These are phyloP conservation scores for Beauveria sp. DNA, from an alignment of 2,329 filamentous ascomycete genomes.

Conservation along the genomic window DNA sequence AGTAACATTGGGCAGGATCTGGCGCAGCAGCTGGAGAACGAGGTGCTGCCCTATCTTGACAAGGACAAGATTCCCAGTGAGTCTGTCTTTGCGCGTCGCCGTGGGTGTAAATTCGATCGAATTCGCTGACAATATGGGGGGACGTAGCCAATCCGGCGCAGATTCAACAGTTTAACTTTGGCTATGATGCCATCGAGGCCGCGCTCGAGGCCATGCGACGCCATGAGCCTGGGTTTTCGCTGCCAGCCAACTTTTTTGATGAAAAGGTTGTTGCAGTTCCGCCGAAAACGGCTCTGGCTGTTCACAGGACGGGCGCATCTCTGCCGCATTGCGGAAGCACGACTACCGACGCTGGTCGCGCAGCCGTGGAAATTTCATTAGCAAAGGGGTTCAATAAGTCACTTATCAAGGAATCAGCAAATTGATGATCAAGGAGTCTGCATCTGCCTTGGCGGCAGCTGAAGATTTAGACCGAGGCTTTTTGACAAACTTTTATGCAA, in stretches of 20 bases:
- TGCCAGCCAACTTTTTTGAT: slow-evolving; percentile 19
- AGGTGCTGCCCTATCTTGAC: slow-evolving; percentile 21
- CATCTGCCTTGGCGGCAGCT: too few species aligned
- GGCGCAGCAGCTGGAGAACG: slow-evolving; percentile 19
- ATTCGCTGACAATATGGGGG: background rate
- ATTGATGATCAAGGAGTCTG: too few species aligned
- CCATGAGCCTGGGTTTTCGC: slow-evolving; percentile 13
- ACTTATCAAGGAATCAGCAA: background rate
- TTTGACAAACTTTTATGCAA: too few species aligned
- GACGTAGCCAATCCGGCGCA: slow-evolving; percentile 2
- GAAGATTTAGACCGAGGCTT: too few species aligned
- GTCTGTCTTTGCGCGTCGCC: background rate
- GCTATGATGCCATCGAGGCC: slow-evolving; percentile 17
- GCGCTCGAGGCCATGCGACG: slow-evolving; percentile 16
- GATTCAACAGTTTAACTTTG: slow-evolving; percentile 15
- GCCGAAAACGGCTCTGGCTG: background rate
- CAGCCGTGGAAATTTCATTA: background rate
- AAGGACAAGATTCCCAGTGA: slow-evolving; percentile 25
- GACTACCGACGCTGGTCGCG: background rate
- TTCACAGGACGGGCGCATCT: background rate
- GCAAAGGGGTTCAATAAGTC: background rate
- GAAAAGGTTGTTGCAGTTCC: slow-evolving; percentile 13
- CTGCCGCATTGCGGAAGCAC: background rate
- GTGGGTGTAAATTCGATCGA: too few species aligned
- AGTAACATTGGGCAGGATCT: slow-evolving; percentile 30